Evolutionary conservation across 148 eudicot genomes (phyloP).

Genomic region (Fagopyrum tataricum): DNA sequence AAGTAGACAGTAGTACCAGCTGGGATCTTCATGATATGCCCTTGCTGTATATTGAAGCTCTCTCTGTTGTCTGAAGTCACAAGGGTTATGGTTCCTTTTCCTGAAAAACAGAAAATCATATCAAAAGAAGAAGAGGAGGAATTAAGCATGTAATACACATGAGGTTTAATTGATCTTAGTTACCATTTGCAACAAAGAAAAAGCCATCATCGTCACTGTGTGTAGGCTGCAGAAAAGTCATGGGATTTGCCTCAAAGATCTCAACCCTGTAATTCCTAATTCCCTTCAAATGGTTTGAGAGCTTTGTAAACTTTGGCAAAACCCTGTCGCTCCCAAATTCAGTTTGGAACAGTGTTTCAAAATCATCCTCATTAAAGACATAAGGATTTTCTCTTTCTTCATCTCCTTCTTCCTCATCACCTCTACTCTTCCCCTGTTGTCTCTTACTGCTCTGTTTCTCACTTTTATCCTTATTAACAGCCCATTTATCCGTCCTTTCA

Average conservation of each 20-base stretch:
- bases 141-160: slow-evolving; percentile 1
- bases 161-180: not conserved
- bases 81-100: slow-evolving; percentile 51
- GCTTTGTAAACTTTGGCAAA: slow-evolving; percentile 48
- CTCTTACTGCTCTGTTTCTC: slow-evolving; percentile 8
- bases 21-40: slow-evolving; percentile 57
- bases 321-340: slow-evolving; percentile 46
- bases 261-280: slow-evolving; percentile 61
- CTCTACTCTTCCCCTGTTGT: not conserved
- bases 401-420: slow-evolving; percentile 17
- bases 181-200: slow-evolving; percentile 63
- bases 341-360: slow-evolving; percentile 20
- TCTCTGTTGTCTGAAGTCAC: slow-evolving; percentile 45
- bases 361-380: slow-evolving; percentile 61
- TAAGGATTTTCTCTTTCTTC: slow-evolving; percentile 33
- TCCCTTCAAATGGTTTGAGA: slow-evolving; percentile 57
- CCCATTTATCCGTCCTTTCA: slow-evolving; percentile 6
- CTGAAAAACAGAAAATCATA: slow-evolving; percentile 22
- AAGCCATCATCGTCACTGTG: slow-evolving; percentile 65
- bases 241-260: slow-evolving; percentile 68
- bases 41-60: slow-evolving; percentile 53
- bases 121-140: too few species aligned
- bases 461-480: slow-evolving; percentile 17
- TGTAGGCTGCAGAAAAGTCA: slow-evolving; percentile 55
- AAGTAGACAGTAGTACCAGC: slow-evolving; percentile 57